Conservation (phyloP, 2,329 filamentous ascomycete species). For the Diaporthe sp. region DNA sequence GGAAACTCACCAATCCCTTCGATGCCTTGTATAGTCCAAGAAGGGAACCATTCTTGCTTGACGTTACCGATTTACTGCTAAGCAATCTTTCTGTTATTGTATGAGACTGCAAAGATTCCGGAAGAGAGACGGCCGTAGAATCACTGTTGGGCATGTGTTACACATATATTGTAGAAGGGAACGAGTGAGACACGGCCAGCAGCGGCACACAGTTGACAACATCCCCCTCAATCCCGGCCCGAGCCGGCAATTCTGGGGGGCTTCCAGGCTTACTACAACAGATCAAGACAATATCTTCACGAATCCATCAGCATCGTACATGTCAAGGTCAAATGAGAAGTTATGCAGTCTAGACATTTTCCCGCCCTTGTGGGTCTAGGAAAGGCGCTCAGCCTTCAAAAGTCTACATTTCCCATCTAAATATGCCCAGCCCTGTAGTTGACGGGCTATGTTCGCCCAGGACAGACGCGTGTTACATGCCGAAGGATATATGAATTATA, state of each 20-base stretch:
- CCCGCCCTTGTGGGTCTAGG: background rate
- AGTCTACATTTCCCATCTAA: background rate
- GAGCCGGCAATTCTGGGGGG: constrained; percentile 16
- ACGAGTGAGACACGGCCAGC: constrained; percentile 1
- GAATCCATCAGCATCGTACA: background rate
- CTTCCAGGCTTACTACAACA: no score
- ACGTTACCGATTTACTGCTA: background rate
- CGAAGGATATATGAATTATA: background rate
- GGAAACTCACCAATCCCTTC: constrained; percentile 75
- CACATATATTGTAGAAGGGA: background rate
- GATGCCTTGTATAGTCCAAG: constrained; percentile 76
- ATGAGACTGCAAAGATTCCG: background rate
- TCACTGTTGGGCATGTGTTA: background rate
- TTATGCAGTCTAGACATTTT: no score
- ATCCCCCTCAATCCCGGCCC: constrained; percentile 9
- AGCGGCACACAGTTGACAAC: background rate
- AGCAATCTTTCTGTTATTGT: background rate
- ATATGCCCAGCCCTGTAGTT: background rate
- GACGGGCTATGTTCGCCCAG: background rate
- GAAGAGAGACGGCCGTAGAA: background rate
- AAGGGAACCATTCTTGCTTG: constrained; percentile 57
- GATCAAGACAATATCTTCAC: background rate
- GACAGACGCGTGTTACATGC: background rate
- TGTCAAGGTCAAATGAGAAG: background rate
- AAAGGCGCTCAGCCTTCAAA: background rate